Base-by-base conservation (phyloP, 106 monocot genomes). In the Acorus calamus region DNA sequence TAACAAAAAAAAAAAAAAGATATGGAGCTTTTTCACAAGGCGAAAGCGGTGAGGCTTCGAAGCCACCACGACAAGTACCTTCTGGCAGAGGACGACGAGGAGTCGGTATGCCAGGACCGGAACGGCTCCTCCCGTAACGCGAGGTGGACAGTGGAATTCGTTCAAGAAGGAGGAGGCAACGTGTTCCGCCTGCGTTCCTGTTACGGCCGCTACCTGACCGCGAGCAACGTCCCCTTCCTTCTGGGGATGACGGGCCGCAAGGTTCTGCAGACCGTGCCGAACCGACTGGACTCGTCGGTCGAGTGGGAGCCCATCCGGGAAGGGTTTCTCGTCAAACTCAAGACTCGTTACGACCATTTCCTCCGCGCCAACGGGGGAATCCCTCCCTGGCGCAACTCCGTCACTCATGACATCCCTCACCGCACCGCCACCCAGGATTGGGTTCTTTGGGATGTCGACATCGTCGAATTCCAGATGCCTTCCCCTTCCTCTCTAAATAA, bases 271-370 rank as follows among this genome's bases (percentile, higher is more conserved):
- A 74, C 80, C 41, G 10, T 76, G 4, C 81, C 94, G 7, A 65
- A 68, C 54, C 81, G 83, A 48, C 75, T 79, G 8, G 87, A 87
- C 55, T 87, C 94, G 8, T 90, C 94, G 10, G 60, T 96, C n/a
- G 94, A 96, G 66, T 96, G 94, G 94, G 87, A 89, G 64, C 90
- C 94, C 5, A 52, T 87, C 42, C 66, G 87, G 8, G 94, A 94
- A 7, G 89, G 86, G 0, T 66, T 78, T 59, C 74, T 69, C 67
- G 71, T 81, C 48, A 65, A 65, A 55, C 76, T 84, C 49, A 81
- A 77, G 73, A 81, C 88, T 13, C 57, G 76, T 53, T 81, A 76
- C 64, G 84, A 84, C 28, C 65, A 81, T 43, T 89, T 50, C 73
- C 72, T 93, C 49, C 73, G 93, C 46, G 89, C 83, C 48, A 93